Percentiles rank a stretch among this genome's conserved stretches.
These are phyloP conservation scores for Brassica napus DNA, from an alignment of 345 rosid species.

Conservation along the genomic window DNA sequence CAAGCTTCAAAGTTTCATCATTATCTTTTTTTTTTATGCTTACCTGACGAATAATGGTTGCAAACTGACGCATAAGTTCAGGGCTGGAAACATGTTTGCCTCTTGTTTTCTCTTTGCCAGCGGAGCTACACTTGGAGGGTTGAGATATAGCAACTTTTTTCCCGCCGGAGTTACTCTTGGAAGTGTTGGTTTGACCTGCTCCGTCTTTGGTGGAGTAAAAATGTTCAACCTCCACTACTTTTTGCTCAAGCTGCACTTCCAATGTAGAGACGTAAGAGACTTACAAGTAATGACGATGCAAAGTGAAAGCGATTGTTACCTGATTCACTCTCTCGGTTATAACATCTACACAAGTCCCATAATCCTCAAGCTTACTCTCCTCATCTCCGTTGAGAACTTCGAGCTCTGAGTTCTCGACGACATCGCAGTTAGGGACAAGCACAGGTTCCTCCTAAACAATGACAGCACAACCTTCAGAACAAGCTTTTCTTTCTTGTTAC, in stretches of 20 bases:
- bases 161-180: slow-evolving; percentile 46
- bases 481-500: neutral
- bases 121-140: slow-evolving; percentile 42
- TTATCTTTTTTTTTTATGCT: neutral
- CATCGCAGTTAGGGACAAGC: slow-evolving; percentile 31
- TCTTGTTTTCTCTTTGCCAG: slow-evolving; percentile 55
- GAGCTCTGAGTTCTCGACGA: slow-evolving; percentile 3
- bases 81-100: slow-evolving; percentile 50
- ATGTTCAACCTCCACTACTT: slow-evolving; percentile 59
- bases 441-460: slow-evolving; percentile 34
- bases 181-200: slow-evolving; percentile 42
- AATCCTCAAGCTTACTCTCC: slow-evolving; percentile 40
- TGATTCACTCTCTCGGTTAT: slow-evolving; percentile 50
- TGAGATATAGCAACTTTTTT: slow-evolving; percentile 56
- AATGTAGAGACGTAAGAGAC: slow-evolving; percentile 14
- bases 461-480: neutral
- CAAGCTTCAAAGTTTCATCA: neutral
- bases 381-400: slow-evolving; percentile 29
- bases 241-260: slow-evolving; percentile 60
- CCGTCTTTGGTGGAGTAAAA: slow-evolving; percentile 46
- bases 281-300: neutral
- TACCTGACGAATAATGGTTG: slow-evolving; percentile 54
- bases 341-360: slow-evolving; percentile 41
- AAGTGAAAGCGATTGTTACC: slow-evolving; percentile 39
- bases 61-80: slow-evolving; percentile 67